These are phyloP conservation scores for Trichosporon sp. DNA, from an alignment of 1,284 basidiomycete species.

Conservation along the genomic window DNA sequence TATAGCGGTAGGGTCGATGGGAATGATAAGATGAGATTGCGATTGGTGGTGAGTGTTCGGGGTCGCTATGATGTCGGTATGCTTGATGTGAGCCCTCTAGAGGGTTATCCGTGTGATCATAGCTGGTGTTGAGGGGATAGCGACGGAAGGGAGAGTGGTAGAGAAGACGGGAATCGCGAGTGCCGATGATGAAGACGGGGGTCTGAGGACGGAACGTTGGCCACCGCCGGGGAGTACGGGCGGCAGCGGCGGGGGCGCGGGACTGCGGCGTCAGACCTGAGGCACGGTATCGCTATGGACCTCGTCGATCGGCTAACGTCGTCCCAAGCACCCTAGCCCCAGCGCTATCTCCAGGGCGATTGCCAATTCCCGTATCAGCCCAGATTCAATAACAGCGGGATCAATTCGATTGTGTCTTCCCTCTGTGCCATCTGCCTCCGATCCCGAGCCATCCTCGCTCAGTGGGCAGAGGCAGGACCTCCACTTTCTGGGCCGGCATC, in stretches of 20 bases:
- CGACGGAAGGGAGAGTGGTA: not conserved
- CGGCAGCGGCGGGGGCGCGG: not conserved
- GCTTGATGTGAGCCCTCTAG: constrained; percentile 21
- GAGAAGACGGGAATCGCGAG: not conserved
- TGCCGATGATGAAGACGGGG: constrained; percentile 3
- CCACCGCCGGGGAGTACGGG: not conserved
- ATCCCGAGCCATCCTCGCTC: not conserved
- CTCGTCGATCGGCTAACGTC: constrained; percentile 1
- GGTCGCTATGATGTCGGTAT: not conserved
- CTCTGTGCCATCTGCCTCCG: not conserved
- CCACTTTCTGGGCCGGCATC: not conserved
- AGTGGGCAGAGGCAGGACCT: not conserved
- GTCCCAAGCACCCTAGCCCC: not conserved
- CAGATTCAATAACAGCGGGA: constrained; percentile 11
- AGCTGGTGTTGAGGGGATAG: constrained; percentile 3
- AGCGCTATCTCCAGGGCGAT: constrained; percentile 1
- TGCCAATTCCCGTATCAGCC: constrained; percentile 14
- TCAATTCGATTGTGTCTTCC: not conserved
- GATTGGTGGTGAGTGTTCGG: not conserved
- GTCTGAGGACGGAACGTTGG: not conserved
- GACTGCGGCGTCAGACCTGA: not conserved
- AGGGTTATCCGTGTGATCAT: constrained; percentile 30
- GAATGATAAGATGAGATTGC: not conserved
- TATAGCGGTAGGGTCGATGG: not conserved
- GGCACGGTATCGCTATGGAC: not conserved